A percentile compares a stretch with the other conserved stretches of the same genome.
Evolutionary conservation across 305 asterid species (phyloP).

Genomic region (Andrographis paniculata): DNA sequence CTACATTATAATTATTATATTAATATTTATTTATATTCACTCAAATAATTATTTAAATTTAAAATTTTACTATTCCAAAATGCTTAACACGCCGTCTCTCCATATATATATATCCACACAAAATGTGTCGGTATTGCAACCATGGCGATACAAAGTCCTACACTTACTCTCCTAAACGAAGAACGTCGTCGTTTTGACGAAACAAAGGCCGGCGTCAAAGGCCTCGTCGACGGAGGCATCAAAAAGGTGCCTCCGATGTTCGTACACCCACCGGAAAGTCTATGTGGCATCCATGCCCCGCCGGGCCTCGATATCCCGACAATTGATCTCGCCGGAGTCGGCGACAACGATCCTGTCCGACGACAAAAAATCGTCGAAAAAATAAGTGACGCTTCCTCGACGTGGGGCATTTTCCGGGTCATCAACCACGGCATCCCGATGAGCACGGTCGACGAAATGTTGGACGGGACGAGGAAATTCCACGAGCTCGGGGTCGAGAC

Average conservation of each 20-base stretch:
- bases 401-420: constrained; percentile 28
- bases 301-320: constrained; percentile 9
- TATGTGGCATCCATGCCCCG: neutral
- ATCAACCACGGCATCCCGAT: constrained; percentile 25
- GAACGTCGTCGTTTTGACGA: constrained; percentile 7
- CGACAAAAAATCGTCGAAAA: constrained; percentile 6
- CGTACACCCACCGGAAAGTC: neutral
- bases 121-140: too few relatives aligned
- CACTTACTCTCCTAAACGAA: neutral
- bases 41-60: too few relatives aligned
- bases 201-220: constrained; percentile 22
- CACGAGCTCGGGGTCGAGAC: constrained; percentile 17
- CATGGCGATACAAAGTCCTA: neutral
- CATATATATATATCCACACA: too few relatives aligned
- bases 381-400: constrained; percentile 13
- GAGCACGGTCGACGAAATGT: constrained; percentile 14
- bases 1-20: too few relatives aligned
- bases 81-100: too few relatives aligned
- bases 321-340: constrained; percentile 22
- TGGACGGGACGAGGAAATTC: constrained; percentile 14
- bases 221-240: constrained; percentile 22
- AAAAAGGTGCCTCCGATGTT: constrained; percentile 20
- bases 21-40: too few relatives aligned
- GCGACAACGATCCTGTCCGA: neutral
- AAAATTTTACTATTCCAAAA: too few relatives aligned